Base-by-base conservation (phyloP, 2,329 filamentous ascomycete genomes). In the Gaeumannomyces tritici region DNA sequence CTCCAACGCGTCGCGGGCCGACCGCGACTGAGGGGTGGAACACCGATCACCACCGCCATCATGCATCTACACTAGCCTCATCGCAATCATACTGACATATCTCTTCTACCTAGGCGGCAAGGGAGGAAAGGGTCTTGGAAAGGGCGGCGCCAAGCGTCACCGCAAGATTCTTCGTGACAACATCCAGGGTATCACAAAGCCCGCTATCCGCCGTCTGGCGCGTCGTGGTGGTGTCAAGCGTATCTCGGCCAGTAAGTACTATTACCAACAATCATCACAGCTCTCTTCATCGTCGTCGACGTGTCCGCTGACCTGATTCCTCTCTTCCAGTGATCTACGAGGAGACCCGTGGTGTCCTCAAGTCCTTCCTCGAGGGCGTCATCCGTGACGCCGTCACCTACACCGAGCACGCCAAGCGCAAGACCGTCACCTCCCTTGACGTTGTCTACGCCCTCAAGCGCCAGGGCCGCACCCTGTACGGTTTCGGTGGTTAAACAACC, bases 141-240 rank as follows among this genome's bases (percentile, higher is more conserved):
- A 96, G 88, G 93, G 93, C 70, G 93, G 93, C 79, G 93, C 93
- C 81, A 98, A 97, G 90, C 93, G 93, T 81, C 93, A 97, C 83
- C 89, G 93, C 75, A 97, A 97, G 90, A 97, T 97, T 84, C 86
- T 97, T 79, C 91, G 93, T 81, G 93, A 96, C 89, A 97, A 96
- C 90, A 97, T 97, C 76, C 93, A 97, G 84, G 93, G 93, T 82
- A 97, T 97, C 77, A 97, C 93, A 75, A 97, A 97, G 90, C 93
- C 93, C 73, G 93, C 93, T 73, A 97, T 97, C 81, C 89, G 93
- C 74, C 93, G 93, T 96, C 92, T 97, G 77, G 93, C 93, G 69
- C 93, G 93, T 82, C 92, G 93, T 95, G 93, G 93, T 80, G 93
- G 93, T 93, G 93, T 97, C 86, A 97, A 97, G 91, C 93, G 93